A percentile compares a stretch with the other conserved stretches of the same genome.
These are phyloP conservation scores for Aspergillus indologenus DNA, from an alignment of 495 filamentous ascomycete genomes.

Conservation along the genomic window DNA sequence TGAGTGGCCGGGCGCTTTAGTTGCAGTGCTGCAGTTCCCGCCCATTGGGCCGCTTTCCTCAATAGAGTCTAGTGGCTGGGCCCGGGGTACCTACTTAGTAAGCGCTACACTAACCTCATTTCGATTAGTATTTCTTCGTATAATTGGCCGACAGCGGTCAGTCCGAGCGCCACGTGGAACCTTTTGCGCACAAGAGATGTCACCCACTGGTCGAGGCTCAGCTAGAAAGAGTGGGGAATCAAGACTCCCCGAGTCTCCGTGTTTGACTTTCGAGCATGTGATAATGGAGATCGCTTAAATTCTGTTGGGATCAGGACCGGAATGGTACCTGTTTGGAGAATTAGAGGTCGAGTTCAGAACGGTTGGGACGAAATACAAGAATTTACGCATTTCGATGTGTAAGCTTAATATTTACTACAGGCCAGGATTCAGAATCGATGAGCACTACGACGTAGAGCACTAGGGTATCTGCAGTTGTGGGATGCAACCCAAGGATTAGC, in stretches of 20 bases:
- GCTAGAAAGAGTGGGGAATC: neutral
- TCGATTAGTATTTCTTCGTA: neutral
- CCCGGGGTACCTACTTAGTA: too few species aligned
- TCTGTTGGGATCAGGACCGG: neutral
- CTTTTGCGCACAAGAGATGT: neutral
- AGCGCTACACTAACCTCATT: too few species aligned
- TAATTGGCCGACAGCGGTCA: neutral
- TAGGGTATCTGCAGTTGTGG: too few species aligned
- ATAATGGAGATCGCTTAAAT: neutral
- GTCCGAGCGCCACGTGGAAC: slow-evolving; percentile 4
- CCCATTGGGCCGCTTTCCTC: neutral
- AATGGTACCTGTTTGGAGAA: too few species aligned
- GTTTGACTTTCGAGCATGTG: neutral
- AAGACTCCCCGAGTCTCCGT: neutral
- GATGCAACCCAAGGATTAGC: neutral
- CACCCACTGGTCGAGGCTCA: neutral
- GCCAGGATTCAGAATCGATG: neutral
- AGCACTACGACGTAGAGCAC: neutral
- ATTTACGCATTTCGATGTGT: too few species aligned
- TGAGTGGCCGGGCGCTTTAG: neutral
- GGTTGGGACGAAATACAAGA: too few species aligned
- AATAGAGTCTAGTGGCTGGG: neutral
- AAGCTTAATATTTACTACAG: too few species aligned
- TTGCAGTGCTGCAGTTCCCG: neutral
- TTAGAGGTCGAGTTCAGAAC: too few species aligned